phyloP scores from a whole-genome alignment of 768 basidiomycete genomes.

The Hericium coralloides region DNA sequence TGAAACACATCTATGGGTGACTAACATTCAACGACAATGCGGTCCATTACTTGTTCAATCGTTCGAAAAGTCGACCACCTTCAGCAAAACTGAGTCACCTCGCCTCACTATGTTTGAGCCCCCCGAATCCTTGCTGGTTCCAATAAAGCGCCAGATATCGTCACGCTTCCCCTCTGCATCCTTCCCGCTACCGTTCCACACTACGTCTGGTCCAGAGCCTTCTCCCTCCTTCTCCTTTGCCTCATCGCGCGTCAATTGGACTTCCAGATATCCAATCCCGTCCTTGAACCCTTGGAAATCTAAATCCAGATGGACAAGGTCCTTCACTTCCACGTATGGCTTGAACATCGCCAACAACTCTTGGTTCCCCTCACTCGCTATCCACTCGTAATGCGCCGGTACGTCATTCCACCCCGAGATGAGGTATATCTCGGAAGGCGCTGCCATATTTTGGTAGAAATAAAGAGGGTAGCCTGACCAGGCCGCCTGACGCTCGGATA shows the following conservation, averaged over 20 bases:
- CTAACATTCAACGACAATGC: no score
- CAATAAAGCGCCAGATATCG: not conserved
- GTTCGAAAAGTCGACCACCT: no score
- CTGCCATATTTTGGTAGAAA: conserved; percentile 1
- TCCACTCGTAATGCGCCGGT: conserved; percentile 33
- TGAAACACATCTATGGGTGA: no score
- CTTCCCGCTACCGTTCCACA: not conserved
- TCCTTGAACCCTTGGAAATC: not conserved
- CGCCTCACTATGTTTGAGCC: not conserved
- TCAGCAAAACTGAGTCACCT: no score
- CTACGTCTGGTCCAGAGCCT: no score
- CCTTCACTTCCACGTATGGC: conserved; percentile 22
- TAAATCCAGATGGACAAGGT: not conserved
- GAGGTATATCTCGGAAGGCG: conserved; percentile 24
- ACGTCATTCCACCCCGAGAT: conserved; percentile 38
- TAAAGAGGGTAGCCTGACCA: not conserved
- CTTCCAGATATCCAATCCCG: not conserved
- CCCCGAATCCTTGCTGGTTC: not conserved
- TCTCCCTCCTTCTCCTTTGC: not conserved
- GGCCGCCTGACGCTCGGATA: not conserved
- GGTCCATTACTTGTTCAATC: no score
- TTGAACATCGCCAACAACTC: conserved; percentile 24
- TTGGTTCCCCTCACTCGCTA: conserved; percentile 31
- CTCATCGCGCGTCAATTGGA: not conserved
- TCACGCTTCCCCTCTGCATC: not conserved